Conservation (phyloP, 2,329 filamentous ascomycete genomes). For the Didymella segeticola region DNA sequence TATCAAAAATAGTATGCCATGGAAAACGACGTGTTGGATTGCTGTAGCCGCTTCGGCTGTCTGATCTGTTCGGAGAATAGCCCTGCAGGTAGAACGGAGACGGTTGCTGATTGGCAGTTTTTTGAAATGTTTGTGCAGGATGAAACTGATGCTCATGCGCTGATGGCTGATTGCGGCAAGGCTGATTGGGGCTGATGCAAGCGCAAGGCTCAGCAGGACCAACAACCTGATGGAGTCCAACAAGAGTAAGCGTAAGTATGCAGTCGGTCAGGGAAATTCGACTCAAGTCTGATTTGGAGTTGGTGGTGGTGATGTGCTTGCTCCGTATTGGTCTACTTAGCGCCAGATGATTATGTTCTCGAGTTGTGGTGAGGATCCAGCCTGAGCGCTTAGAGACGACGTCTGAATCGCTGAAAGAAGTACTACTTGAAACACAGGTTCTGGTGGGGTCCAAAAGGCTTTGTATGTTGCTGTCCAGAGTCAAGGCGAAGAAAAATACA, state of each 20-base stretch:
- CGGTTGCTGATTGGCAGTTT: conserved; percentile 30
- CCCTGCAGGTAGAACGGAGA: conserved; percentile 19
- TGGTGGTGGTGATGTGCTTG: conserved; percentile 16
- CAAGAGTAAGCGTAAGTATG: conserved; percentile 29
- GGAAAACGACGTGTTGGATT: conserved; percentile 26
- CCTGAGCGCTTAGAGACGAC: conserved; percentile 44
- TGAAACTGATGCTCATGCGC: conserved; percentile 38
- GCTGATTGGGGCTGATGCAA: conserved; percentile 37
- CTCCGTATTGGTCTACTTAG: conserved; percentile 43
- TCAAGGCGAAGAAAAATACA: conserved; percentile 21
- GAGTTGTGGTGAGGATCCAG: conserved; percentile 28
- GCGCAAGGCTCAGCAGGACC: conserved; percentile 19
- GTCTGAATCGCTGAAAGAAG: conserved; percentile 36
- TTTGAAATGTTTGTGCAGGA: conserved; percentile 29
- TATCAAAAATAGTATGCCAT: conserved; percentile 44
- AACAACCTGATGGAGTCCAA: conserved; percentile 15
- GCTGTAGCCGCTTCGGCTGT: conserved; percentile 35
- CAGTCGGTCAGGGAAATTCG: conserved; percentile 24
- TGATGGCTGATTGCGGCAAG: conserved; percentile 37
- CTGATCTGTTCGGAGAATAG: conserved; percentile 27
- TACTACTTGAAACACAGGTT: conserved; percentile 40
- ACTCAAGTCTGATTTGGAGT: conserved; percentile 13
- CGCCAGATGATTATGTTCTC: conserved; percentile 34
- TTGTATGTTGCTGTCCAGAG: conserved; percentile 31
- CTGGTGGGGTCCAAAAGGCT: conserved; percentile 31